Conservation (phyloP, 306 rosid genomes). For the Geum urbanum region DNA sequence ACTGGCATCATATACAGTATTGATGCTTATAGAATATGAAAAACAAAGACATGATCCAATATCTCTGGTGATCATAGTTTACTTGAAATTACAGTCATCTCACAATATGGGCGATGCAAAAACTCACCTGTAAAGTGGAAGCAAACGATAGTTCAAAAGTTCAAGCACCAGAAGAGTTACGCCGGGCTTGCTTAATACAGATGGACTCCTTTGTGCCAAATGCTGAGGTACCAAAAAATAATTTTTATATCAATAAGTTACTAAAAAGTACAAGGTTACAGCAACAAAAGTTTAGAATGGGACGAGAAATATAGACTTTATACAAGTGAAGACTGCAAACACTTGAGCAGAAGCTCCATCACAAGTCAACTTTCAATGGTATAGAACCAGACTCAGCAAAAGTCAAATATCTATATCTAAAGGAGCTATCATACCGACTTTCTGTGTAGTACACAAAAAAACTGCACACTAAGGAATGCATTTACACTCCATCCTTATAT, state of each 20-base stretch:
- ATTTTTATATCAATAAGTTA: constrained; percentile 12
- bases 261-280: background rate
- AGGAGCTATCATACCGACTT: background rate
- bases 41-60: constrained; percentile 14
- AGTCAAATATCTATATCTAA: background rate
- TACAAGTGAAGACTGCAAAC: constrained; percentile 5
- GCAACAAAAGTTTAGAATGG: background rate
- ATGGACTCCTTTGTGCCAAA: constrained; percentile 73
- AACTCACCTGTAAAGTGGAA: constrained; percentile 90
- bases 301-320: background rate
- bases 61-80: background rate
- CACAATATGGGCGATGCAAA: constrained; percentile 16
- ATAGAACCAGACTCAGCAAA: constrained; percentile 11
- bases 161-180: constrained; percentile 93
- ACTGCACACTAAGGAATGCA: too few relatives aligned
- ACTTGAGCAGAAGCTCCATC: background rate
- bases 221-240: constrained; percentile 48
- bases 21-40: constrained; percentile 14
- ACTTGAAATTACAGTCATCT: constrained; percentile 5
- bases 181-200: constrained; percentile 88
- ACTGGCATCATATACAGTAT: background rate
- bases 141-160: constrained; percentile 91
- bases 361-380: background rate
- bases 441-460: background rate
- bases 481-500: background rate